Evolutionary conservation across 805 yeast genomes (phyloP), one percentile per base, ranked within the genome.

Genomic region (Candida piceae): DNA sequence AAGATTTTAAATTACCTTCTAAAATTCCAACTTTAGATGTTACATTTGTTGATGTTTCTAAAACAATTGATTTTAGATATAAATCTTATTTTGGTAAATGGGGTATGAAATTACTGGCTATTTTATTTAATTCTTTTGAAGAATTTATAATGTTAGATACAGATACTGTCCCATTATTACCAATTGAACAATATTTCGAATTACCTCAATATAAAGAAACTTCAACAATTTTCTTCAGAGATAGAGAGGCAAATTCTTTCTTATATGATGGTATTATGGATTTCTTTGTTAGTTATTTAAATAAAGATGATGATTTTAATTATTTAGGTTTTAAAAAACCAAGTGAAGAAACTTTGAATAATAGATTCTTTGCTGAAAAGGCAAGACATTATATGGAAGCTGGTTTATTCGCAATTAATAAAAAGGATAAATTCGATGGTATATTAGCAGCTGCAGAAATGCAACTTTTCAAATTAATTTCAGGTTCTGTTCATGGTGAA

Each of bases 401-500:
- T 7, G 78, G 78, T 4, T 51, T 73, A 42, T 66, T 73, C 29
- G 47, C 63, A 2, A 60, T 76, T 13, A 69, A 78, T 46, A 72
- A 69, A 34, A 55, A 58, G 28, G 53, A 60, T 18, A 84, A 80
- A 49, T 70, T 73, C 35, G 58, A 66, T 37, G 71, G 79, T 3
- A 52, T 73, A 4, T 43, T 77, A 22, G 58, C 70, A 39, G 64
- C 78, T 2, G 57, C 63, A 7, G 49, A 59, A 13, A 42, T 71
- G 41, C 74, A 71, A 42, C 55, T 70, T 45, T 64, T 67, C 54
- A 58, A 57, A 36, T 55, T 71, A 18, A 63, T 70, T 17, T 57
- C 67, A 1, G 65, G 72, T 1, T 71, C 79, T 15, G 69, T 81
- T 8, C 83, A 84, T 69, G 94, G 94, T 27, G 94, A 84, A 45